Evolutionary conservation across 129 eudicot genomes (phyloP).

Genomic region (Gnaphalium uliginosum): DNA sequence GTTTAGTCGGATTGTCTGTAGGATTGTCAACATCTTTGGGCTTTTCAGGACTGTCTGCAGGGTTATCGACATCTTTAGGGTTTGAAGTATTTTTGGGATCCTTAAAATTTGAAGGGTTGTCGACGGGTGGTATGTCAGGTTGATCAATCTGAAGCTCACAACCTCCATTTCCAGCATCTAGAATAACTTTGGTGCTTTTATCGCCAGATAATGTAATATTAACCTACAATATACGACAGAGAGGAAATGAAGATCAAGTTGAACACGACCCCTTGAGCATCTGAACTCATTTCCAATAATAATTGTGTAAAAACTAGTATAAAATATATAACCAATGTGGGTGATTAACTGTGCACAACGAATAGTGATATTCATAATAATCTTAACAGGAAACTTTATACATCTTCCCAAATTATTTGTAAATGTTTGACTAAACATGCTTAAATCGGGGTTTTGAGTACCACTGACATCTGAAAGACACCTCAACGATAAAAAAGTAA

Average conservation of each 20-base stretch:
- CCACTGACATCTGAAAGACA: not conserved
- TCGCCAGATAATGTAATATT: conserved; percentile 32
- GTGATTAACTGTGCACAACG: too few species aligned
- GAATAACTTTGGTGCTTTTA: conserved; percentile 31
- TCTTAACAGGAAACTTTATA: not conserved
- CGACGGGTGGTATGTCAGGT: conserved; percentile 6
- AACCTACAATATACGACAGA: conserved; percentile 19
- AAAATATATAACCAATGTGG: not conserved
- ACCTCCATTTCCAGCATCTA: conserved; percentile 32
- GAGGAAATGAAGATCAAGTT: not conserved
- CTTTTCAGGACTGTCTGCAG: not conserved
- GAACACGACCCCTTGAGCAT: not conserved
- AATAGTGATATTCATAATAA: not conserved
- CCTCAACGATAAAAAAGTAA: too few species aligned
- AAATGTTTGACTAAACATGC: not conserved
- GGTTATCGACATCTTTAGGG: not conserved
- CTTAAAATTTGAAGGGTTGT: conserved; percentile 17
- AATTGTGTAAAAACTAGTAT: not conserved
- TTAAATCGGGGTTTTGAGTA: not conserved
- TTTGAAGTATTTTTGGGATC: not conserved
- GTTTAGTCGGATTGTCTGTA: not conserved
- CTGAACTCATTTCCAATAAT: not conserved
- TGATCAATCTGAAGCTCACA: conserved; percentile 32
- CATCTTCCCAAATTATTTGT: not conserved
- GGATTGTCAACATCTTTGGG: not conserved